These are phyloP conservation scores for Pseudozyma hubeiensis DNA, from an alignment of 1,284 basidiomycete genomes.

Conservation along the genomic window DNA sequence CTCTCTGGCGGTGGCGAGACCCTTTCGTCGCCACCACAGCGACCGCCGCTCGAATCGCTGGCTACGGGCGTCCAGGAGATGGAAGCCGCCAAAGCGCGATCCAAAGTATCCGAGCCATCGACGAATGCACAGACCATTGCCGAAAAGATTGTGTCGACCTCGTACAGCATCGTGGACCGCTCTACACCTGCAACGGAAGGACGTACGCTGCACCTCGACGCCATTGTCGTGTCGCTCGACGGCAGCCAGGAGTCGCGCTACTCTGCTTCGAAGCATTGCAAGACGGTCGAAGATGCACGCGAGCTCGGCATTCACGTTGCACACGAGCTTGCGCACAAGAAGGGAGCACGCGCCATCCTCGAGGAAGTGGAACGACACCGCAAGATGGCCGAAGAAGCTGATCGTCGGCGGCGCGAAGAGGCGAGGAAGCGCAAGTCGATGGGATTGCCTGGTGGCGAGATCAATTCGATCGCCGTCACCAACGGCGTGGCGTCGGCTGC, in stretches of 20 bases:
- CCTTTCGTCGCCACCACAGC: constrained; percentile 13
- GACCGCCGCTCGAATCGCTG: constrained; percentile 43
- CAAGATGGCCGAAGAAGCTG: constrained; percentile 63
- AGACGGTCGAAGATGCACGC: constrained; percentile 52
- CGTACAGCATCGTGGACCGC: constrained; percentile 48
- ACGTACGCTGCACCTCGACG: constrained; percentile 50
- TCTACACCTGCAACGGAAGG: constrained; percentile 52
- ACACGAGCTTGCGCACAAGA: constrained; percentile 54
- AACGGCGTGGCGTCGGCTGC: constrained; percentile 33
- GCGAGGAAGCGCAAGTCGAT: constrained; percentile 43
- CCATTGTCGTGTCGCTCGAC: constrained; percentile 68
- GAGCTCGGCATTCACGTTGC: constrained; percentile 60
- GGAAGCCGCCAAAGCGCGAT: constrained; percentile 20
- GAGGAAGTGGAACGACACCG: constrained; percentile 67
- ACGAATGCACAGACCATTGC: constrained; percentile 32
- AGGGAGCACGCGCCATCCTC: constrained; percentile 60
- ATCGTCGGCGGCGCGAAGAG: constrained; percentile 51
- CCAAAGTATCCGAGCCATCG: neutral
- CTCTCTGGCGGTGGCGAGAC: constrained; percentile 10
- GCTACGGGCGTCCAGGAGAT: constrained; percentile 35
- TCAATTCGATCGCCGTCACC: constrained; percentile 13
- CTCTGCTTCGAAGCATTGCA: constrained; percentile 43
- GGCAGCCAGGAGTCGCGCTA: constrained; percentile 54
- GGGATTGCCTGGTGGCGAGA: constrained; percentile 38
- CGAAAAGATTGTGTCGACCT: constrained; percentile 42